Conservation (phyloP, 345 rosid species). For the Pistacia atlantica region DNA sequence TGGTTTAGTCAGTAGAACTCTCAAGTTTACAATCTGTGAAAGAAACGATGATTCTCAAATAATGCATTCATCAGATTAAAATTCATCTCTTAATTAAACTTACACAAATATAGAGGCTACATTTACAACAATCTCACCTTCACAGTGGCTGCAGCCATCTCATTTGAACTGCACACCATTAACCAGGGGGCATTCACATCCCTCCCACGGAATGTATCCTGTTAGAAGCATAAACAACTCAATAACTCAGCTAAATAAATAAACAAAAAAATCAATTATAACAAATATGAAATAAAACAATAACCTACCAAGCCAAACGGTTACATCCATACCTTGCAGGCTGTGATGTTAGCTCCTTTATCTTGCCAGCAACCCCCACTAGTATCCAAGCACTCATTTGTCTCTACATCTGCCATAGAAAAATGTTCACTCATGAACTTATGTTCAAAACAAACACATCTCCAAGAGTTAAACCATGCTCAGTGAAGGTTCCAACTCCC, state of each 20-base stretch:
- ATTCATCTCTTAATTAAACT: not conserved
- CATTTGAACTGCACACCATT: conserved; percentile 96
- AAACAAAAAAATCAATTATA: not conserved
- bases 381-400: conserved; percentile 93
- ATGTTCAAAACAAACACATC: conserved; percentile 5
- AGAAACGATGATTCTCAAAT: not conserved
- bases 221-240: conserved; percentile 18
- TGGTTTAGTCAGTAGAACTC: not conserved
- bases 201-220: conserved; percentile 98
- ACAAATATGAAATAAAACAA: no score
- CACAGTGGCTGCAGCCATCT: conserved; percentile 94
- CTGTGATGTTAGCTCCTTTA: conserved; percentile 75
- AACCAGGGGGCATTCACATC: conserved; percentile 89
- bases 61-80: not conserved
- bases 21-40: not conserved
- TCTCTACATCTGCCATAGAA: conserved; percentile 72
- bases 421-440: conserved; percentile 9
- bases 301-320: no score
- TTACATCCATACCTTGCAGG: conserved; percentile 75
- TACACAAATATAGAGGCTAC: not conserved
- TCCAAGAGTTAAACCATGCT: not conserved
- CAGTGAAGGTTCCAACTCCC: conserved; percentile 5
- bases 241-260: not conserved
- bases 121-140: conserved; percentile 52
- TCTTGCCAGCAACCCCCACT: conserved; percentile 97